Conservation (phyloP, 129 eudicot species). For the Centrapalus pauciflorus region DNA sequence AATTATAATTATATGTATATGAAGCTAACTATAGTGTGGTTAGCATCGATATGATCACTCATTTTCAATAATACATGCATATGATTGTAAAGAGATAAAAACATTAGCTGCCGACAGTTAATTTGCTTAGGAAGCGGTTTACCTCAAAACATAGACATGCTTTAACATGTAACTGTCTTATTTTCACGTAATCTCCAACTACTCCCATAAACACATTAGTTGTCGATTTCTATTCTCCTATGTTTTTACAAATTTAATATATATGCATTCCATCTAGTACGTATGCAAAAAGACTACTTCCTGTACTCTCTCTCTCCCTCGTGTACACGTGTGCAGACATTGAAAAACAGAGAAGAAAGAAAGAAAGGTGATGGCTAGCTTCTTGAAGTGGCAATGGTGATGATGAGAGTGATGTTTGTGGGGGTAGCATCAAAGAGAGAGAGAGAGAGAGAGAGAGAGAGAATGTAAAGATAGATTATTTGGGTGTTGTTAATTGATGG, state of each 20-base stretch:
- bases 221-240: too few relatives aligned
- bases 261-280: not conserved
- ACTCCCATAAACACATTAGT: constrained; percentile 6
- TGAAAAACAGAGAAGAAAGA: not conserved
- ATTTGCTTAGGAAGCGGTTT: constrained; percentile 36
- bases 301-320: not conserved
- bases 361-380: constrained; percentile 36
- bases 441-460: constrained; percentile 12
- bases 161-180: constrained; percentile 34
- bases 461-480: too few relatives aligned
- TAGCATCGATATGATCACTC: constrained; percentile 37
- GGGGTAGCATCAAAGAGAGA: constrained; percentile 17
- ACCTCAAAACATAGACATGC: constrained; percentile 34
- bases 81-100: constrained; percentile 32
- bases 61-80: constrained; percentile 17
- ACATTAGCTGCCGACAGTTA: constrained; percentile 43
- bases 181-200: constrained; percentile 31
- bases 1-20: not conserved
- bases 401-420: constrained; percentile 48
- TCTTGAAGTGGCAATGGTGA: constrained; percentile 53
- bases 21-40: constrained; percentile 7
- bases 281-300: constrained; percentile 2
- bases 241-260: constrained; percentile 7
- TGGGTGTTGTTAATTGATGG: constrained; percentile 26
- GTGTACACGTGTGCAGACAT: constrained; percentile 3